Percentiles rank a stretch among this genome's conserved stretches.
These are phyloP conservation scores for Pythium pyrilobum DNA, from an alignment of 352 stramenopile genomes.

Conservation along the genomic window DNA sequence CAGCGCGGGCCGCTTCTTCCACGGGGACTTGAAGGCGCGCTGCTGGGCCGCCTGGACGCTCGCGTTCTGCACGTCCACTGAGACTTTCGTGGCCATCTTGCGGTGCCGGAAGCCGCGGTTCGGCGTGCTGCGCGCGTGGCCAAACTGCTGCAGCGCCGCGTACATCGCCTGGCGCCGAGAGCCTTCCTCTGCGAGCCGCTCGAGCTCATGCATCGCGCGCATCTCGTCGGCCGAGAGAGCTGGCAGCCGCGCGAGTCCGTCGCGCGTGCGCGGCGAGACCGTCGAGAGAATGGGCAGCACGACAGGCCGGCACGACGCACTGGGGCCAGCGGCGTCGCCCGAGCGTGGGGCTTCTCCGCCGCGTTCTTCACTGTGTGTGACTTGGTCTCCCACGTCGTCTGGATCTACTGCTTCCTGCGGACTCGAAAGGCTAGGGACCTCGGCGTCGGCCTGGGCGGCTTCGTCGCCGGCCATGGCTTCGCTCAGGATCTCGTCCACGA, in stretches of 20 bases:
- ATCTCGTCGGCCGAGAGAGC: conserved; percentile 30
- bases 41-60: neutral
- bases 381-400: neutral
- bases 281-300: conserved; percentile 40
- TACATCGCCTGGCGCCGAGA: conserved; percentile 13
- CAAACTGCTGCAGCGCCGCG: conserved; percentile 7
- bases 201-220: conserved; percentile 35
- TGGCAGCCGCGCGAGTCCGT: conserved; percentile 34
- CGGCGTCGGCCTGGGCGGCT: too few species aligned
- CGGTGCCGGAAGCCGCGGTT: conserved; percentile 9
- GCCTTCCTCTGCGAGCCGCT: conserved; percentile 25
- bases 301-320: neutral
- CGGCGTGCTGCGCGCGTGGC: neutral
- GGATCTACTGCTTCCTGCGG: neutral
- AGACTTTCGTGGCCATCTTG: conserved; percentile 8
- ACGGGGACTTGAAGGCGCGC: conserved; percentile 8
- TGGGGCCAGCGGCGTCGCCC: neutral
- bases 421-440: too few species aligned
- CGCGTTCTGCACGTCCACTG: neutral
- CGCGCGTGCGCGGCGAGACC: conserved; percentile 42
- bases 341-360: too few species aligned
- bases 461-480: neutral
- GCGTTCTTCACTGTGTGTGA: neutral
- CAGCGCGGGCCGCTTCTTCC: conserved; percentile 11
- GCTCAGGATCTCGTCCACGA: conserved; percentile 18